Evolutionary conservation across 441 rosid species (phyloP).

Genomic region (Mallotus repandus): DNA sequence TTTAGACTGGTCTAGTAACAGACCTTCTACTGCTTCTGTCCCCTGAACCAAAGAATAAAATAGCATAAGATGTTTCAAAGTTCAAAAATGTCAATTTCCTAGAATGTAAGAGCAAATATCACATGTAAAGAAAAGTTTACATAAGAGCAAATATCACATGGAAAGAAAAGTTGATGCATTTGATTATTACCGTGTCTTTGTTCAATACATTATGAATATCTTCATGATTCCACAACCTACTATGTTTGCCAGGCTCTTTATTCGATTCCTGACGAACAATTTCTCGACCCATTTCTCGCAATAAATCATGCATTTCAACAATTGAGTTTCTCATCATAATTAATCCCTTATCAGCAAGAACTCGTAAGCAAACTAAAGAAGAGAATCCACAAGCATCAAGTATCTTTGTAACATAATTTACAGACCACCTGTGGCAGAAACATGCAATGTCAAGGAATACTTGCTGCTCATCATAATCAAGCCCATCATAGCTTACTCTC

Average conservation of each 20-base stretch:
- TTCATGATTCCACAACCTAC: slow-evolving; percentile 2
- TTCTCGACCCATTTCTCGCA: slow-evolving; percentile 1
- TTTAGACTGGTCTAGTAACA: neutral
- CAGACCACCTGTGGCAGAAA: neutral
- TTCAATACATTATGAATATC: neutral
- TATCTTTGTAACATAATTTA: neutral
- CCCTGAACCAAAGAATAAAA: neutral
- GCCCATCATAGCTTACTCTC: neutral
- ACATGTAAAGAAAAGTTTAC: neutral
- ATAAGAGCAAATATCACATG: neutral
- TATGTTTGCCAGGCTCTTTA: neutral
- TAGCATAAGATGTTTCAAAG: neutral
- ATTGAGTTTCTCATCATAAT: neutral
- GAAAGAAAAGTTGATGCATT: neutral
- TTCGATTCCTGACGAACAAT: slow-evolving; percentile 6
- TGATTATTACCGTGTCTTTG: neutral
- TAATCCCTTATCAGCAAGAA: neutral
- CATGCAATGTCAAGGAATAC: slow-evolving; percentile 12
- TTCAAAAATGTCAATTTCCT: neutral
- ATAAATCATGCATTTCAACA: neutral
- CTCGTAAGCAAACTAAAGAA: neutral
- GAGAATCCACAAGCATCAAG: slow-evolving; percentile 9
- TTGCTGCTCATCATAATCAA: neutral
- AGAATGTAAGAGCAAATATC: too few relatives aligned
- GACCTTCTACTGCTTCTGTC: neutral